Percentiles rank a stretch among this genome's conserved stretches.
Conservation (phyloP, 345 rosid genomes). For the Acer yangbiense region DNA sequence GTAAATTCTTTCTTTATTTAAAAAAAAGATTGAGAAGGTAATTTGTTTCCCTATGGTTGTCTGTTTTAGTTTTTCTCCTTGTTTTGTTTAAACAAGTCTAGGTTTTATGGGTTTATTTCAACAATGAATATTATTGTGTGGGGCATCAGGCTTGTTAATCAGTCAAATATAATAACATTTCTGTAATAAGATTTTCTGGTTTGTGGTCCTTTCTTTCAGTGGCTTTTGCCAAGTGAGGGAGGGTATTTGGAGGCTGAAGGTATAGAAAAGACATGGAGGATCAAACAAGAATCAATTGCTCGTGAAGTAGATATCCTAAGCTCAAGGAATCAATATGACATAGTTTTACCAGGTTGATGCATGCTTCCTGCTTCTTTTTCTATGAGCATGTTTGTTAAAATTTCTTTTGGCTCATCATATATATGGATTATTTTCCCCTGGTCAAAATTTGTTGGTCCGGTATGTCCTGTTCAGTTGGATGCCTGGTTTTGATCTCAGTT, state of each 20-base stretch:
- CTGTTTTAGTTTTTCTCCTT: not conserved
- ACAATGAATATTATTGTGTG: not conserved
- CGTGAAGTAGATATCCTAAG: constrained; percentile 63
- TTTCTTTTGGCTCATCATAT: not conserved
- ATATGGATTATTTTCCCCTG: not conserved
- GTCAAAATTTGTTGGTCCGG: not conserved
- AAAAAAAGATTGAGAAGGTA: not conserved
- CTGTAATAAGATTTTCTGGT: not conserved
- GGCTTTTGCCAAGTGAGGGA: constrained; percentile 84
- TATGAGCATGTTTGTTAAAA: not conserved
- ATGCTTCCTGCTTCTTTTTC: not conserved
- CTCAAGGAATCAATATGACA: constrained; percentile 73
- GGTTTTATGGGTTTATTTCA: not conserved
- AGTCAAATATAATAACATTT: not conserved
- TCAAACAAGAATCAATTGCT: constrained; percentile 68
- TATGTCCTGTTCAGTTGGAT: not conserved
- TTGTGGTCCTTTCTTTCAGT: constrained; percentile 42
- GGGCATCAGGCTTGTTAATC: not conserved
- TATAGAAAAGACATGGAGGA: constrained; percentile 79
- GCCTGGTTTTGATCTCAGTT: not conserved
- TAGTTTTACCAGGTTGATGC: constrained; percentile 77
- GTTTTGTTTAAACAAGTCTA: not conserved
- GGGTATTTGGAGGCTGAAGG: constrained; percentile 90
- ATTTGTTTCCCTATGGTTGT: not conserved
- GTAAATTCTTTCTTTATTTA: not conserved